These are phyloP conservation scores for Hevea brasiliensis DNA, from an alignment of 345 rosid species.

Conservation along the genomic window DNA sequence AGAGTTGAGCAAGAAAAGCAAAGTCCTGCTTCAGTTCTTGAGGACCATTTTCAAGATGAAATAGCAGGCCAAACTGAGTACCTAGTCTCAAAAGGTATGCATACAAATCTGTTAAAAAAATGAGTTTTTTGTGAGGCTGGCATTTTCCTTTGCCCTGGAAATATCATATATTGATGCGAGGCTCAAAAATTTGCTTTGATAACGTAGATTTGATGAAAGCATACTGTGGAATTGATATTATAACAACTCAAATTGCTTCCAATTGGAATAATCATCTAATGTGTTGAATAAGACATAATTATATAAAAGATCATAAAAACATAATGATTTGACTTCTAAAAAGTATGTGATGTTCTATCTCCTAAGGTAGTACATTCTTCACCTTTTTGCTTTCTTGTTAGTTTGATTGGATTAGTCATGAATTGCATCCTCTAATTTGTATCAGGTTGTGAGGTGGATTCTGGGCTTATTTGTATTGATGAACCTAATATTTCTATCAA, in stretches of 20 bases:
- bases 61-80: constrained; percentile 3
- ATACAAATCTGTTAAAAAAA: background rate
- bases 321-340: background rate
- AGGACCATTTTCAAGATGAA: constrained; percentile 18
- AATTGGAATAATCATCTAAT: background rate
- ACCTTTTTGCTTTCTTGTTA: background rate
- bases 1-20: constrained; percentile 17
- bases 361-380: no score
- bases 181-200: background rate
- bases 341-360: background rate
- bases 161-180: background rate
- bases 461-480: background rate
- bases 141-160: background rate
- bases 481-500: constrained; percentile 20
- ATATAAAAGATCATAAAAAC: background rate
- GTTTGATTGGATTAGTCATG: constrained; percentile 1
- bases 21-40: constrained; percentile 30
- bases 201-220: background rate
- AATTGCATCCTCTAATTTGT: constrained; percentile 16
- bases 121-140: background rate
- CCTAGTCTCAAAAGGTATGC: constrained; percentile 34
- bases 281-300: background rate
- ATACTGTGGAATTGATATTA: background rate
- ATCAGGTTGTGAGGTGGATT: constrained; percentile 29
- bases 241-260: constrained; percentile 3